Base-by-base conservation (phyloP, 1,139 yeast genomes). In the Magnusiomyces magnusii region DNA sequence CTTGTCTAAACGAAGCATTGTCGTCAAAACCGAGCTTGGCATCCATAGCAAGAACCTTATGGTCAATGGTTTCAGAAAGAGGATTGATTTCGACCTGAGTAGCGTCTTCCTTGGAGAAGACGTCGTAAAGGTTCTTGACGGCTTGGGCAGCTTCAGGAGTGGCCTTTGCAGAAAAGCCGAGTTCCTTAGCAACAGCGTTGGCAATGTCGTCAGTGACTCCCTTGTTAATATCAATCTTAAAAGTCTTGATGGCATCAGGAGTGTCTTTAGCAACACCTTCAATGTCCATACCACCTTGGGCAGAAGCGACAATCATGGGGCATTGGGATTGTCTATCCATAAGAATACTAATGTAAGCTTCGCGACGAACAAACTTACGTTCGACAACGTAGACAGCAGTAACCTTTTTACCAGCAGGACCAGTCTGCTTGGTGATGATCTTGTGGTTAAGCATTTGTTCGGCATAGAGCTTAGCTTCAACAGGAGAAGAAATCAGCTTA, bases 271-370 rank as follows among this genome's bases (percentile, higher is more conserved):
- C 99, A 67, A 95, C 98, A 75, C 96, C 96, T 80, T 93, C 99
- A 72, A 93, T 95, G 78, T 93, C 97, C 96, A 95, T 92, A 80
- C 99, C 99, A 80, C 99, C 99, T 79, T 93, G 95, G 66, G 96
- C 80, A 47, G 97, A 90, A 55, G 97, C 97, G 66, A 93, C 97
- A 73, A 93, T 89, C 78, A 93, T 81, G 64, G 98, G 97, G 68
- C 84, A 80, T 78, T 92, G 96, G 65, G 86, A 81, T 67, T 85
- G 82, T 79, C 99, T 88, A 81, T 93, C 99, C 87, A 92, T 83
- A 68, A 95, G 82, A 68, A 95, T 90, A 65, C 98, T 96, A 67
- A 95, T 77, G 78, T 93, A 93, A 63, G 97, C 96, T 79, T 93
- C 99, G 68, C 95, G 89, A 69, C 85, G 80, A 62, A 95, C 96